phyloP scores from a whole-genome alignment of 371 early-diverging fungal species.

The Haplosporangium sp. region DNA sequence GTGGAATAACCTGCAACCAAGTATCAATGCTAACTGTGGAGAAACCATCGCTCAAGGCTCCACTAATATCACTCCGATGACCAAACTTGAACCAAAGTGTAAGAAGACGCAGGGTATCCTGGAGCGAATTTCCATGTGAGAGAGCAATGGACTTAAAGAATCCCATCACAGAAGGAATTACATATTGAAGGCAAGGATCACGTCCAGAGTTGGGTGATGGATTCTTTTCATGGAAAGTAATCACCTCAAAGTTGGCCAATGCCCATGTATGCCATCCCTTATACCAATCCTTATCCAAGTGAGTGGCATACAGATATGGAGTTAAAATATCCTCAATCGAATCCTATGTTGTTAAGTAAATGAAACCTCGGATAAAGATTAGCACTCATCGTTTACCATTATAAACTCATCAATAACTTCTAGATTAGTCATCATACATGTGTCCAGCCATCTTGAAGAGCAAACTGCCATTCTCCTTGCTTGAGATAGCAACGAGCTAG shows the following conservation, averaged over 20 bases:
- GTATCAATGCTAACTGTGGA: slow-evolving; percentile 93
- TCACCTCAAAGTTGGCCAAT: slow-evolving; percentile 92
- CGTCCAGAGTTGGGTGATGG: slow-evolving; percentile 43
- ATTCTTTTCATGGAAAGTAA: slow-evolving; percentile 77
- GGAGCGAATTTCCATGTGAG: slow-evolving; percentile 91
- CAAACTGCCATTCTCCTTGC: slow-evolving; percentile 94
- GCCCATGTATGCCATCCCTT: slow-evolving; percentile 99
- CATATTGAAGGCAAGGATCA: slow-evolving; percentile 57
- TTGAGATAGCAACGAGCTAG: slow-evolving; percentile 93
- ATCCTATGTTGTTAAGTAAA: slow-evolving; percentile 36
- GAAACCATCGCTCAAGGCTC: slow-evolving; percentile 90
- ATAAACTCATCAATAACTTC: background rate
- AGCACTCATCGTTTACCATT: background rate
- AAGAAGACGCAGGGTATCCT: slow-evolving; percentile 95
- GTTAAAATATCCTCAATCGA: slow-evolving; percentile 85
- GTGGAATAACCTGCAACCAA: slow-evolving; percentile 99
- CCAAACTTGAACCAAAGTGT: slow-evolving; percentile 98
- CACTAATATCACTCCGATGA: slow-evolving; percentile 86
- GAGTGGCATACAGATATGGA: slow-evolving; percentile 90
- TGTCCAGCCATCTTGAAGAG: slow-evolving; percentile 81
- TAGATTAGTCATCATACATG: slow-evolving; percentile 56
- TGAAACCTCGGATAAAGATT: background rate
- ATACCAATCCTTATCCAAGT: slow-evolving; percentile 95
- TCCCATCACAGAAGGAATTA: slow-evolving; percentile 72
- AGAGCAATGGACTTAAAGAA: slow-evolving; percentile 96